Base-by-base conservation (phyloP, 352 stramenopile genomes). In the Nothophytophthora sp. region DNA sequence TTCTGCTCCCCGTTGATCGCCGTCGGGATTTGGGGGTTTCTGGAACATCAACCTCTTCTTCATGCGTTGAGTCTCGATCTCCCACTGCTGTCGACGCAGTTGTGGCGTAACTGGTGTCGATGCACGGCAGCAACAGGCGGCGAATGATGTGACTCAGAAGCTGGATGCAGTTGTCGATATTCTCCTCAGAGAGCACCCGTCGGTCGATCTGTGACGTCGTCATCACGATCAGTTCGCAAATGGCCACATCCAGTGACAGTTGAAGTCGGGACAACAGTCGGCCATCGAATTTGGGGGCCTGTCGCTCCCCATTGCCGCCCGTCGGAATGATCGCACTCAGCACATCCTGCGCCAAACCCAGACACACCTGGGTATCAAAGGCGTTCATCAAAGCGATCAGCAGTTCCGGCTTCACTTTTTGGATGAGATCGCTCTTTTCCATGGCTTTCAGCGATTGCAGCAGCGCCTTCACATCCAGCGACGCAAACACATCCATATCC, bases 141-240 rank as follows among this genome's bases (percentile, higher is more conserved):
- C 84, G 73, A 35, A 90, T 61, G 1, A 74, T 45, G 25, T 87
- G 73, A 39, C 75, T 76, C 13, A 94, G 56, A 11, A 93, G 50
- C 49, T 82, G 62, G 23, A 88, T 72, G 44, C 81, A 96, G 35
- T 88, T 85, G 27, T 95, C 78, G 47, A 96, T 92, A 11, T 22
- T 76, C n/a, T 94, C 86, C 53, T 96, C 86, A 0, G 84, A 91
- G 0, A 96, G 59, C 43, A 88, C 47, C 27, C 82, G 59, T 11
- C 82, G 67, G 18, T 96, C 82, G 49, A 93, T 82, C 8, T 81
- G 62, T 4, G 61, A 62, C 10, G 82, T 81, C 8, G 80, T 76
- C 60, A 93, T 89, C 30, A 96, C 39, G 15, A 88, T 65, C 2
- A 96, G 63, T 52, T 88, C 73, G 29, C 76, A 92, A 36, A 90